Percentiles rank a stretch among this genome's conserved stretches.
Evolutionary conservation across 31 red algal species (phyloP).

Genomic region (Endocladia muricata): DNA sequence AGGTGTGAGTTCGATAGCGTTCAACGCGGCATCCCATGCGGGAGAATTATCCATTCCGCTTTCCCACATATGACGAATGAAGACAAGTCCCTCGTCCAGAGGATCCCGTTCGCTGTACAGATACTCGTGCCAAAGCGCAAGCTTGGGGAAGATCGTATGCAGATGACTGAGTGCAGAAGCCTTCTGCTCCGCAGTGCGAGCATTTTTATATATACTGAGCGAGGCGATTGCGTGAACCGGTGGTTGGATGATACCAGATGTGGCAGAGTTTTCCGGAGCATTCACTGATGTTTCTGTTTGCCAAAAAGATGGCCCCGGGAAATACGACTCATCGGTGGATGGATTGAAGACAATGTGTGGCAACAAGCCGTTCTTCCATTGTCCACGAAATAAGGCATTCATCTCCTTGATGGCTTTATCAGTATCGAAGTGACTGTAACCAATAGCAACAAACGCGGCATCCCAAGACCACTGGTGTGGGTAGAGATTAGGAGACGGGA

Average conservation of each 20-base stretch:
- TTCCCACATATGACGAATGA: conserved; percentile 66
- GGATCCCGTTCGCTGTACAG: conserved; percentile 43
- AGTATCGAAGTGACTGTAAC: conserved; percentile 58
- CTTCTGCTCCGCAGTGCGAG: conserved; percentile 9
- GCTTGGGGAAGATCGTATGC: conserved; percentile 25
- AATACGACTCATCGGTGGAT: conserved; percentile 37
- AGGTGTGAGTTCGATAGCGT: background rate
- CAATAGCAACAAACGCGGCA: conserved; percentile 53
- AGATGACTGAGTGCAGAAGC: conserved; percentile 17
- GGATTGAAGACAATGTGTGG: conserved; percentile 69
- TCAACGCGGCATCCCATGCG: conserved; percentile 42
- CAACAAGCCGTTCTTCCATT: conserved; percentile 46
- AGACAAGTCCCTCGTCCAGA: conserved; percentile 31
- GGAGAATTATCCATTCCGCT: conserved; percentile 60
- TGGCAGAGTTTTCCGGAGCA: conserved; percentile 12
- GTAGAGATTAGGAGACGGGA: conserved; percentile 46
- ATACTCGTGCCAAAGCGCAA: conserved; percentile 43
- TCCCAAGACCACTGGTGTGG: conserved; percentile 69
- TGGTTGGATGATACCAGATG: conserved; percentile 58
- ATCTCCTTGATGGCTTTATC: conserved; percentile 40
- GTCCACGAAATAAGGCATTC: conserved; percentile 38
- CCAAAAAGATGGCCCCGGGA: conserved; percentile 53
- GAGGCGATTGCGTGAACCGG: conserved; percentile 54
- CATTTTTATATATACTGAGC: conserved; percentile 38
- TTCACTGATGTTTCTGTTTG: conserved; percentile 20